phyloP scores from a whole-genome alignment of 1,284 basidiomycete genomes.

The Ustilago esculenta region DNA sequence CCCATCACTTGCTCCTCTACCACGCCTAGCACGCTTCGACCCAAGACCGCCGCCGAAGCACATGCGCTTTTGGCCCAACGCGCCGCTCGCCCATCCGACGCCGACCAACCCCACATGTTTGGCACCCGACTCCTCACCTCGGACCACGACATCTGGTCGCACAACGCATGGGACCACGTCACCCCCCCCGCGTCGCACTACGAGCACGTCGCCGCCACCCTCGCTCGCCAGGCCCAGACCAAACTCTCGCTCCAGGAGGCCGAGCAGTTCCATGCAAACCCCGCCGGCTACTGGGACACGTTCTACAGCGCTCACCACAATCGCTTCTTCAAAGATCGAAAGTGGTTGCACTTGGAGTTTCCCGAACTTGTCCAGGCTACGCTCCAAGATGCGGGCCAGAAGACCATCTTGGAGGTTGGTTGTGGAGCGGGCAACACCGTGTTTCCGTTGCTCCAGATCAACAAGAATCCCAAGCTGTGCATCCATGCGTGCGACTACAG shows the following conservation, averaged over 20 bases:
- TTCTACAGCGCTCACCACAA: slow-evolving; percentile 64
- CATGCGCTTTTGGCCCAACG: slow-evolving; percentile 30
- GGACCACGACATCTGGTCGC: slow-evolving; percentile 47
- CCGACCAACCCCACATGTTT: slow-evolving; percentile 23
- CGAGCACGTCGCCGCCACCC: slow-evolving; percentile 32
- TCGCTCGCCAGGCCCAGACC: slow-evolving; percentile 53
- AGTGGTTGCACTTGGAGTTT: slow-evolving; percentile 65
- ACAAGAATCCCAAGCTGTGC: slow-evolving; percentile 82
- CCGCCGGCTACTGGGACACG: slow-evolving; percentile 59
- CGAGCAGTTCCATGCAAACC: slow-evolving; percentile 45
- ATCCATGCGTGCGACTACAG: slow-evolving; percentile 89
- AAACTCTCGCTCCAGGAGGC: slow-evolving; percentile 51
- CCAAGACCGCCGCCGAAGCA: slow-evolving; percentile 46
- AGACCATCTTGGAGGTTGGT: slow-evolving; percentile 60
- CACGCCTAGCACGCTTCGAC: slow-evolving; percentile 17
- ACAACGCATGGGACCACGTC: slow-evolving; percentile 66
- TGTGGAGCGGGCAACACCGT: slow-evolving; percentile 83
- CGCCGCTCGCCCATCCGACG: neutral
- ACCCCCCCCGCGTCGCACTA: slow-evolving; percentile 53
- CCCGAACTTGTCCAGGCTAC: slow-evolving; percentile 60
- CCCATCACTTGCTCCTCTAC: slow-evolving; percentile 1
- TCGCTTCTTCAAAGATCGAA: slow-evolving; percentile 65
- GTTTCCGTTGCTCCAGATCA: slow-evolving; percentile 84
- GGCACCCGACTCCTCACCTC: slow-evolving; percentile 52
- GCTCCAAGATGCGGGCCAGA: slow-evolving; percentile 28